Conservation (phyloP, 169 alveolate species). For the Plasmodium vivax region DNA sequence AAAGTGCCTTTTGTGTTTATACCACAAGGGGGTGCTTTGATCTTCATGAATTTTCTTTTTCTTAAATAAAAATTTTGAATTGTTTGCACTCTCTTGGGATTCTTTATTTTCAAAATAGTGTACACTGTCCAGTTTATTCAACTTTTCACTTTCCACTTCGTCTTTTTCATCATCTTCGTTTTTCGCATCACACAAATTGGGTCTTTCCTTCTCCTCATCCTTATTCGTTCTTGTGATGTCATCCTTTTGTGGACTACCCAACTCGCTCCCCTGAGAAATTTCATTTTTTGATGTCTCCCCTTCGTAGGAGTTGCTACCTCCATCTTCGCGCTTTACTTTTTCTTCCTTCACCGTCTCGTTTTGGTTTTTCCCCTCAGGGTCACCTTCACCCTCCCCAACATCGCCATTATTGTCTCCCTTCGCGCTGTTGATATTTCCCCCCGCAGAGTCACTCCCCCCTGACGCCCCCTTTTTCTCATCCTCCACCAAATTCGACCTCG, state of each 20-base stretch:
- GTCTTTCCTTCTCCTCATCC: not conserved
- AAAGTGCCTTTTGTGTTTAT: constrained; percentile 84
- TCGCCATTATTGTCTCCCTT: not conserved
- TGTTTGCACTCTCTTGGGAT: constrained; percentile 31
- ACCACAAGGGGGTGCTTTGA: constrained; percentile 78
- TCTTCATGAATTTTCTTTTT: constrained; percentile 74
- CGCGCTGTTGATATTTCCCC: not conserved
- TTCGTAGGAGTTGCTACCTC: not conserved
- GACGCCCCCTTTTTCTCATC: not conserved
- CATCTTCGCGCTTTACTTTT: not conserved
- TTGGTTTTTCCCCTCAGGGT: not conserved
- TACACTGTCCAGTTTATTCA: constrained; percentile 12
- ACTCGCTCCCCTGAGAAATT: not conserved
- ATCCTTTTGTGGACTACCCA: not conserved
- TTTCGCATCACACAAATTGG: not conserved
- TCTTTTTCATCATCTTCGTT: constrained; percentile 5
- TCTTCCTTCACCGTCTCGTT: not conserved
- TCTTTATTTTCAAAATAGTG: constrained; percentile 34
- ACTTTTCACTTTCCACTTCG: constrained; percentile 24
- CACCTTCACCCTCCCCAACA: not conserved
- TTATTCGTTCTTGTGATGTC: not conserved
- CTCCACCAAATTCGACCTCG: not conserved
- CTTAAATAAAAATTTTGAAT: constrained; percentile 46
- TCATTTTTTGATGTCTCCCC: not conserved
- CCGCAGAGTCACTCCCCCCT: not conserved